Evolutionary conservation across 768 basidiomycete genomes (phyloP).

Genomic region (Lanmaoa rubissima): DNA sequence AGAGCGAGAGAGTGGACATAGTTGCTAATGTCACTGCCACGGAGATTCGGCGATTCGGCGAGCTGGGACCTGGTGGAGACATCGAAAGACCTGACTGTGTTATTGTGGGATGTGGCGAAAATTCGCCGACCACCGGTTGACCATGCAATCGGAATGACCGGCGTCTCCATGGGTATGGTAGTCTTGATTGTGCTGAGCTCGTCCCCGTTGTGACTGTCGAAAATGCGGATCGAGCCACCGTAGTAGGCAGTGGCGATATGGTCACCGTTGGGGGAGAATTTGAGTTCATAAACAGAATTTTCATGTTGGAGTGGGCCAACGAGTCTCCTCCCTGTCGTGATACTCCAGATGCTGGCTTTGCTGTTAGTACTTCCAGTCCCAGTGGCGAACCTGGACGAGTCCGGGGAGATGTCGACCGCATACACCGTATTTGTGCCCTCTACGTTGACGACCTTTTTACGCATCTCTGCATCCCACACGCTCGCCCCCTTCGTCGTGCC

Average conservation of each 20-base stretch:
- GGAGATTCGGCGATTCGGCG: not conserved
- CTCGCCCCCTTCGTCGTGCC: not conserved
- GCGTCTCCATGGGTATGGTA: fast-evolving
- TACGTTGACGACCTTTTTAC: no score
- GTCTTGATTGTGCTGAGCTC: not conserved
- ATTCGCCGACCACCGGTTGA: not conserved
- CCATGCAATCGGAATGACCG: not conserved
- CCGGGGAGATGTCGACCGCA: not conserved
- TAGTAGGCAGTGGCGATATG: not conserved
- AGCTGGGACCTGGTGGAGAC: not conserved
- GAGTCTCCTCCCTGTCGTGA: not conserved
- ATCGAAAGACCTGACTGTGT: not conserved
- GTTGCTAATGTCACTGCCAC: not conserved
- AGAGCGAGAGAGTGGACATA: not conserved
- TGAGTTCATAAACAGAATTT: not conserved
- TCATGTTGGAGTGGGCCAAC: not conserved
- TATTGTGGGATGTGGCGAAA: not conserved
- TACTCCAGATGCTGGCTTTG: not conserved
- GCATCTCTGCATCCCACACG: not conserved
- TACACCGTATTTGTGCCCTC: no score
- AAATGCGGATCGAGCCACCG: not conserved
- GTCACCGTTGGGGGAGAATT: not conserved
- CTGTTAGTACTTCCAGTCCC: not conserved
- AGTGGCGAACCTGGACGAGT: not conserved
- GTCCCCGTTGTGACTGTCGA: not conserved